A percentile compares a stretch with the other conserved stretches of the same genome.
These are phyloP conservation scores for Candida germanica DNA, from an alignment of 805 yeast genomes.

Conservation along the genomic window DNA sequence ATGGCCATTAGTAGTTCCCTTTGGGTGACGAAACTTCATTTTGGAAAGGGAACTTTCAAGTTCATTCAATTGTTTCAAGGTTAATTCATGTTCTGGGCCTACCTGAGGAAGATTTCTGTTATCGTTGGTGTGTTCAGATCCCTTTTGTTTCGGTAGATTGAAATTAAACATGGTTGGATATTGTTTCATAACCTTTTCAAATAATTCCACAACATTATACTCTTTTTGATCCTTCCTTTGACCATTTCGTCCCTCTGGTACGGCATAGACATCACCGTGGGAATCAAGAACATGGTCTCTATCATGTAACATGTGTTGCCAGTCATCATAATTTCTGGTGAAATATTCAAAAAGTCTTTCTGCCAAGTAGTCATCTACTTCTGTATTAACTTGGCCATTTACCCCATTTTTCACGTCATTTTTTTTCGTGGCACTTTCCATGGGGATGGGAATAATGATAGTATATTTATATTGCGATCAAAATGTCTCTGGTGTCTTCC, in stretches of 20 bases:
- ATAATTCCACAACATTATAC: not conserved
- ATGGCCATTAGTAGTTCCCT: too few relatives aligned
- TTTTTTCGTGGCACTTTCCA: not conserved
- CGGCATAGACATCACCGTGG: conserved; percentile 1
- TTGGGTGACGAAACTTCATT: not conserved
- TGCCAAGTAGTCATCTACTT: not conserved
- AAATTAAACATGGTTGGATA: not conserved
- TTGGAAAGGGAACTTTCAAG: not conserved
- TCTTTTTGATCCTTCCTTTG: not conserved
- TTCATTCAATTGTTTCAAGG: not conserved
- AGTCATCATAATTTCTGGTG: conserved; percentile 34
- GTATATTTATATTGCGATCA: too few relatives aligned
- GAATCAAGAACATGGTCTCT: not conserved
- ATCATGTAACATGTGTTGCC: conserved; percentile 32
- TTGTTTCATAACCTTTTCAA: not conserved
- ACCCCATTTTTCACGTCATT: not conserved
- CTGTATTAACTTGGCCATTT: not conserved
- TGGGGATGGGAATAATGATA: too few relatives aligned
- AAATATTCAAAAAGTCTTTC: conserved; percentile 27
- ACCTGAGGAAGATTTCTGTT: not conserved
- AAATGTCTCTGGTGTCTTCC: too few relatives aligned
- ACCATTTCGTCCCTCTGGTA: not conserved
- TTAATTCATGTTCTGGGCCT: not conserved
- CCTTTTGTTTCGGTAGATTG: not conserved
- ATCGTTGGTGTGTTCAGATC: not conserved